phyloP scores from a whole-genome alignment of 2,329 filamentous ascomycete genomes.

The Pseudopithomyces maydicus region DNA sequence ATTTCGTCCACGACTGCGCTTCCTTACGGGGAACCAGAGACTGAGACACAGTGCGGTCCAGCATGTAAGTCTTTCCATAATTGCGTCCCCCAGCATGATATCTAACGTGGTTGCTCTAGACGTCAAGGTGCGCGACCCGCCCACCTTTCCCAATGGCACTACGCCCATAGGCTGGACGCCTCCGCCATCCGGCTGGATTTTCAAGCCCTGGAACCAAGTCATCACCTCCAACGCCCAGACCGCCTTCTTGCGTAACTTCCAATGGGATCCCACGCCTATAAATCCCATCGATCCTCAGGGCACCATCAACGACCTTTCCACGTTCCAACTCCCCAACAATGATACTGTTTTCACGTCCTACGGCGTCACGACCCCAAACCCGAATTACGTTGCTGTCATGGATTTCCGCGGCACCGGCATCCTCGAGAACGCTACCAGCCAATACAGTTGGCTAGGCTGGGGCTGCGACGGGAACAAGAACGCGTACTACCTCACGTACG shows the following conservation, averaged over 20 bases:
- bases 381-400: not conserved
- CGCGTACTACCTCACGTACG: conserved; percentile 19
- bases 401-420: conserved; percentile 19
- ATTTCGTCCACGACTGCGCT: not conserved
- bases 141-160: not conserved
- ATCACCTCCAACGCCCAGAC: conserved; percentile 18
- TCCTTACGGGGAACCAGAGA: not conserved
- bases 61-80: not conserved
- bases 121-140: not conserved
- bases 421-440: conserved; percentile 14
- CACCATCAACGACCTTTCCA: conserved; percentile 21
- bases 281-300: conserved; percentile 7
- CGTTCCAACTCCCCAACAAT: conserved; percentile 22
- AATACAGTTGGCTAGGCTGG: conserved; percentile 21
- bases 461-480: conserved; percentile 17
- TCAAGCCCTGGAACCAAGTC: conserved; percentile 24
- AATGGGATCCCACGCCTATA: conserved; percentile 23
- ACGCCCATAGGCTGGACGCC: conserved; percentile 6
- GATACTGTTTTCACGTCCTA: conserved; percentile 19
- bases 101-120: not conserved
- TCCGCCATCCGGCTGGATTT: conserved; percentile 17
- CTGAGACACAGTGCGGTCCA: not conserved
- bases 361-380: conserved; percentile 18
- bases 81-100: not conserved
- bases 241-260: conserved; percentile 16